Evolutionary conservation across 805 yeast genomes (phyloP), one percentile per base, ranked within the genome.

Genomic region (Yamadazyma philogaea): DNA sequence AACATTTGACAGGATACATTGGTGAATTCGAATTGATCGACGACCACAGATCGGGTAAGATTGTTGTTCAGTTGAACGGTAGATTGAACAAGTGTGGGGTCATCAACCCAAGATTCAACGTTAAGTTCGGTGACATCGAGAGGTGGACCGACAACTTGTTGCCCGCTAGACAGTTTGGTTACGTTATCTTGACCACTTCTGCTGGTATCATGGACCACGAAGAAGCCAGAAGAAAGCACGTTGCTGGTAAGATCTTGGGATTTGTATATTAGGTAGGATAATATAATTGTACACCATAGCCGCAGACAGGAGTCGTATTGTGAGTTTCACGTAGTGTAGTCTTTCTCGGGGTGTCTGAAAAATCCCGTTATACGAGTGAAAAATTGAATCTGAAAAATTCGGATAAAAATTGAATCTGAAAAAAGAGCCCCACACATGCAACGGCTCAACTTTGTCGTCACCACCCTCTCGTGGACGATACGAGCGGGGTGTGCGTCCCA

Each of bases 201-300:
- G 96, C 97, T 63, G 98, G 98, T 78, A 90, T 90, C 64, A 88
- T 90, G 95, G 97, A 91, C 81, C 98, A 90, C 79, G 97, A 91
- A 82, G 97, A 91, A 81, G 98, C 98, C 66, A 87, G 96, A 84
- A 86, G 97, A 84, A 91, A 91, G 86, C 97, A 90, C 79, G 97
- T 90, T 61, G 88, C 97, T 61, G 98, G 98, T 74, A 90, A 90
- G 83, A 87, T 90, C 75, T 85, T 90, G 68, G 98, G 98, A 68
- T 90, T 88, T 79, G 96, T 90, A 55, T 90, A 90, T 85, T 90
- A 87, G 49, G 12, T 24, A 24, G 28, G 28, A 24, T 24, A 24
- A 24, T 24, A 24, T 24, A 24, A 5, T 11, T 24, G 28, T 11
- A 24, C 12, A 11, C 4, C 10, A 24, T 4, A 24, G 10, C 12